Conservation (phyloP, 169 alveolate species). For the Toxoplasma gondii region DNA sequence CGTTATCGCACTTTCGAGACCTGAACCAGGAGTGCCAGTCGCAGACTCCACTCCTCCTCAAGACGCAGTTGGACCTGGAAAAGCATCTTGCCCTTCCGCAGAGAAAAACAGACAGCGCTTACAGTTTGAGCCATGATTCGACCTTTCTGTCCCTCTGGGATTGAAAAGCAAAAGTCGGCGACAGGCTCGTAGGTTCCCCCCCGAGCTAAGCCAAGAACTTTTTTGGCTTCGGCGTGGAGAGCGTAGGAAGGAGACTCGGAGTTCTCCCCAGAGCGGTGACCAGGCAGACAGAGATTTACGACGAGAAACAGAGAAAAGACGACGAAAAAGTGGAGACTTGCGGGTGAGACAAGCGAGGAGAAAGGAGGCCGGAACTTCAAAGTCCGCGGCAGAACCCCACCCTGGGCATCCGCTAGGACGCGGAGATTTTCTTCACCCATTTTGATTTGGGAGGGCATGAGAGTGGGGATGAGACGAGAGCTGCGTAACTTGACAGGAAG, state of each 20-base stretch:
- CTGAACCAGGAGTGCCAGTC: too few species aligned
- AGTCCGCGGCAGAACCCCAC: background rate
- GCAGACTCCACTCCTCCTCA: too few species aligned
- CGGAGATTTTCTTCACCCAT: too few species aligned
- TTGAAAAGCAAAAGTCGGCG: constrained; percentile 59
- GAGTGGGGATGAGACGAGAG: too few species aligned
- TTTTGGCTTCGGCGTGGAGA: constrained; percentile 1
- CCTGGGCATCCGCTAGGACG: background rate
- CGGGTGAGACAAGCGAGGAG: background rate
- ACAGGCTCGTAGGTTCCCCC: constrained; percentile 34
- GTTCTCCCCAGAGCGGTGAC: background rate
- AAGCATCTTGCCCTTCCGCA: too few species aligned
- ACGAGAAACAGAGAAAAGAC: background rate
- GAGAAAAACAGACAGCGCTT: background rate
- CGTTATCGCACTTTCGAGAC: too few species aligned
- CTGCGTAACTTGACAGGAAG: too few species aligned
- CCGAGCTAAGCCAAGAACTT: constrained; percentile 43
- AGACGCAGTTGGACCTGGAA: too few species aligned
- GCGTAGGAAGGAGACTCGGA: background rate
- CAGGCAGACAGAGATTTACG: background rate
- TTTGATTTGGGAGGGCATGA: too few species aligned
- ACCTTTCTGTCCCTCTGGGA: constrained; percentile 47
- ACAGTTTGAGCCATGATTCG: constrained; percentile 57
- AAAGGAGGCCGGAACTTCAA: background rate
- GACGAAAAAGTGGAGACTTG: background rate